Evolutionary conservation across 2,329 filamentous ascomycete species (phyloP), one percentile per base, ranked within the genome.

Genomic region (Xylariaceae sp.): DNA sequence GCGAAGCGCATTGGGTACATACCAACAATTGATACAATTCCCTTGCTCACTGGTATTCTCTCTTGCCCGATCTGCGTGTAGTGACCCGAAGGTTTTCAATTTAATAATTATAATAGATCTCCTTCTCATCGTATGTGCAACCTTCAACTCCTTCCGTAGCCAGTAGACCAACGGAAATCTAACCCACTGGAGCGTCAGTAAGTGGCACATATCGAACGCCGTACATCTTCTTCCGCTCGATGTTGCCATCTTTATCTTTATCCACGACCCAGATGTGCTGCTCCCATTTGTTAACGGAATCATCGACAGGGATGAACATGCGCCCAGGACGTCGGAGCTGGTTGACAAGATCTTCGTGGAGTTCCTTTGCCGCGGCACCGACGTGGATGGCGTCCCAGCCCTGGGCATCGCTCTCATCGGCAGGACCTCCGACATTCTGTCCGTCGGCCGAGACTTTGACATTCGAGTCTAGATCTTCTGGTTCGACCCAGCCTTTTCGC

Each of bases 331-430:
- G 70, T 52, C 81, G 82, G 55, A 98, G 69, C 70, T 97, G 93
- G 22, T 83, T 77, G 37, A 95, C 68, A 54, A 97, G 67, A 48
- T 79, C 77, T 16, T 77, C 62, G 63, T 95, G 91, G 44, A 95
- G 68, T 60, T 82, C 77, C 20, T 70, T 77, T 0, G 92, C 92
- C 6, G 89, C 87, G 1, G 93, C 93, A 0, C 93, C 93, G 3
- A 97, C 93, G 63, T 97, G 93, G 48, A 98, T 97, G 2, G 87
- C 91, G 74, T 97, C 89, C 75, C 92, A 98, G 0, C 82, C 76
- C 50, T 69, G 50, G 19, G 45, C 43, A 4, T 53, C 50, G 16
- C 37, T 39, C 43, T 51, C 48, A 21, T 51, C 50, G 21, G 50
- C 50, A 11, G 29, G 74, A 11, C 72, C 68, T 44, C 73, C 73